A percentile compares a stretch with the other conserved stretches of the same genome.
phyloP scores from a whole-genome alignment of 345 rosid species.

The Noccaea caerulescens region DNA sequence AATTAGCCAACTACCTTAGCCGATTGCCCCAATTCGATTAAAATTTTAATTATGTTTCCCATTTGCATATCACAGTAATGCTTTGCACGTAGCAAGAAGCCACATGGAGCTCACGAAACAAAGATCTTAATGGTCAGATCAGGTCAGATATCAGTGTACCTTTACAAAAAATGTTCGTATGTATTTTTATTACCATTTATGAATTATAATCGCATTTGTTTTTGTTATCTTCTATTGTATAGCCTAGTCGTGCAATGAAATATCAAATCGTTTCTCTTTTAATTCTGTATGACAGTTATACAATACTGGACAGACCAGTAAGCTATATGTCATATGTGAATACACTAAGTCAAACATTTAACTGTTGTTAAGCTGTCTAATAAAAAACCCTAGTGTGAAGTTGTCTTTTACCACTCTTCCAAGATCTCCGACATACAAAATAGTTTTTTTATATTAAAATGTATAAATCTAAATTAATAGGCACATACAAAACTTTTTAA shows the following conservation, averaged over 20 bases:
- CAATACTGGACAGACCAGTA: not conserved
- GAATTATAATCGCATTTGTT: not conserved
- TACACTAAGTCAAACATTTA: conserved; percentile 33
- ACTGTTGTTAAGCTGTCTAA: conserved; percentile 31
- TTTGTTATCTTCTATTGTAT: conserved; percentile 7
- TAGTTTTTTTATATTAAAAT: not conserved
- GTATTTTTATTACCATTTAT: conserved; percentile 1
- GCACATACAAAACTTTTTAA: not conserved
- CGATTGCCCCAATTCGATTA: not conserved
- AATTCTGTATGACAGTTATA: conserved; percentile 23
- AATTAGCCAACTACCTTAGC: not conserved
- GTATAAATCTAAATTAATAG: conserved; percentile 5
- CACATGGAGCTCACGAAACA: conserved; percentile 37
- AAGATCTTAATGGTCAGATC: conserved; percentile 25
- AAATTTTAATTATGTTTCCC: not conserved
- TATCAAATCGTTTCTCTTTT: not conserved
- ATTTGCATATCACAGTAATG: conserved; percentile 12
- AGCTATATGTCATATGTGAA: conserved; percentile 1
- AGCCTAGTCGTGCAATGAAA: conserved; percentile 35
- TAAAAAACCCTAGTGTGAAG: not conserved
- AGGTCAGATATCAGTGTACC: not conserved
- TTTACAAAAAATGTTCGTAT: too few relatives aligned
- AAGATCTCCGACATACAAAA: not conserved
- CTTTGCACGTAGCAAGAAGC: conserved; percentile 39
- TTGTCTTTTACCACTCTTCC: conserved; percentile 38